Percentiles rank a stretch among this genome's conserved stretches.
These are phyloP conservation scores for Plasmodium blacklocki DNA, from an alignment of 169 alveolate genomes.

Conservation along the genomic window DNA sequence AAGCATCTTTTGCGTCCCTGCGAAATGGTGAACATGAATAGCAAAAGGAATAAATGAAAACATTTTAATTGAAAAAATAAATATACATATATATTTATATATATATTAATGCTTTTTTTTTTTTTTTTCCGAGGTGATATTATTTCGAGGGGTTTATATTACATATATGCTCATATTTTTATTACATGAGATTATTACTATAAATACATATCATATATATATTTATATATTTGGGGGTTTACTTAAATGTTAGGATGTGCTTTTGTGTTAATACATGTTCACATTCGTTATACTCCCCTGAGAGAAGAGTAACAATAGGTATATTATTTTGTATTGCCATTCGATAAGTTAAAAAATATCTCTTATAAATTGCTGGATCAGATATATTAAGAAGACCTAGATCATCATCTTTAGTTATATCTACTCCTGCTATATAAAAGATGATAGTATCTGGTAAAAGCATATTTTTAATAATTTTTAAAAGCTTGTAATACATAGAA, in stretches of 20 bases:
- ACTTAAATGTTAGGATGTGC: slow-evolving; percentile 49
- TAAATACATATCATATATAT: background rate
- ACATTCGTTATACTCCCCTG: slow-evolving; percentile 61
- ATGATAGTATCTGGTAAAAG: slow-evolving; percentile 13
- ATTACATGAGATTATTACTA: background rate
- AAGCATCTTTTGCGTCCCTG: too few relatives aligned
- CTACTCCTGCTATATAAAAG: slow-evolving; percentile 79
- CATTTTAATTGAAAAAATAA: too few relatives aligned
- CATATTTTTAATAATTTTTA: slow-evolving; percentile 10
- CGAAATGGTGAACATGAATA: too few relatives aligned
- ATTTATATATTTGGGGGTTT: background rate
- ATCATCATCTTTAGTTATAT: slow-evolving; percentile 63
- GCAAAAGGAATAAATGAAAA: too few relatives aligned
- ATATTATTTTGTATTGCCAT: slow-evolving; percentile 24
- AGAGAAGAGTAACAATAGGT: slow-evolving; percentile 34
- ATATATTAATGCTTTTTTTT: too few relatives aligned
- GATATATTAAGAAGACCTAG: slow-evolving; percentile 64
- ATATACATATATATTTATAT: too few relatives aligned
- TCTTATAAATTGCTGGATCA: slow-evolving; percentile 66
- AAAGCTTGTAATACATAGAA: slow-evolving; percentile 16
- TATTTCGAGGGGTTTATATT: too few relatives aligned
- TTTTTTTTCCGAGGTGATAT: too few relatives aligned
- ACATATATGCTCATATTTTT: too few relatives aligned
- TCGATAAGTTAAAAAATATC: slow-evolving; percentile 61
- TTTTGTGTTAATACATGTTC: slow-evolving; percentile 12